Percentiles rank a stretch among this genome's conserved stretches.
Evolutionary conservation across 2,329 filamentous ascomycete species (phyloP).

Genomic region (Cladorrhinum sp.): DNA sequence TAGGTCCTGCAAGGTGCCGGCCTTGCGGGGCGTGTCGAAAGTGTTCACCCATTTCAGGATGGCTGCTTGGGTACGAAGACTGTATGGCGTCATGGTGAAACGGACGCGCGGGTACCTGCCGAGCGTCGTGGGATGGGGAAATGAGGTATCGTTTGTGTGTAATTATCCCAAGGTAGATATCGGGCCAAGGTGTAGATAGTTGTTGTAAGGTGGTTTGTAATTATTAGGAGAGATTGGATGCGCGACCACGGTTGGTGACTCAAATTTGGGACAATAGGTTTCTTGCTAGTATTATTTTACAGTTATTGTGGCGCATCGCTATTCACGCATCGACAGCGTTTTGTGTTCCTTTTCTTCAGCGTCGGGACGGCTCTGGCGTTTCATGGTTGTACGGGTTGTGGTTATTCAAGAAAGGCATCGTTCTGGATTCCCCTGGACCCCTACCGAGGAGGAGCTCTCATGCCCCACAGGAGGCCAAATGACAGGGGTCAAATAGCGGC

Average conservation of each 20-base stretch:
- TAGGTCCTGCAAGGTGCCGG: constrained; percentile 50
- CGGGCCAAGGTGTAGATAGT: background rate
- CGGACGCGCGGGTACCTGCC: background rate
- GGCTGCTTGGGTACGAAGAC: constrained; percentile 45
- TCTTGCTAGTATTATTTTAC: background rate
- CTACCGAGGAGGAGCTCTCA: background rate
- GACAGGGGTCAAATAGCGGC: constrained; percentile 3
- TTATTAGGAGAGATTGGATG: background rate
- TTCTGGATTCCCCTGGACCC: constrained; percentile 12
- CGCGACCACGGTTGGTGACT: background rate
- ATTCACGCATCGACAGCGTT: background rate
- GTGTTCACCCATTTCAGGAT: constrained; percentile 55
- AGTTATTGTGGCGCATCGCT: constrained; percentile 10
- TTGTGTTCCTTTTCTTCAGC: constrained; percentile 11
- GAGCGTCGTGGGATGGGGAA: background rate
- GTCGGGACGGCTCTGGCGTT: constrained; percentile 19
- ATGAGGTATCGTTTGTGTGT: background rate
- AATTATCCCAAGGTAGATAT: background rate
- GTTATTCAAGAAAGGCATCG: constrained; percentile 23
- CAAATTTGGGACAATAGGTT: background rate
- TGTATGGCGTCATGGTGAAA: constrained; percentile 35
- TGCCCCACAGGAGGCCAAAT: constrained; percentile 9
- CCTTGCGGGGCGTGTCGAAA: constrained; percentile 40
- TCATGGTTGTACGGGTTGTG: constrained; percentile 22
- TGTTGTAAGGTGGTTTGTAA: background rate